Percentiles rank a stretch among this genome's conserved stretches.
These are phyloP conservation scores for Turritis glabra DNA, from an alignment of 345 rosid genomes.

Conservation along the genomic window DNA sequence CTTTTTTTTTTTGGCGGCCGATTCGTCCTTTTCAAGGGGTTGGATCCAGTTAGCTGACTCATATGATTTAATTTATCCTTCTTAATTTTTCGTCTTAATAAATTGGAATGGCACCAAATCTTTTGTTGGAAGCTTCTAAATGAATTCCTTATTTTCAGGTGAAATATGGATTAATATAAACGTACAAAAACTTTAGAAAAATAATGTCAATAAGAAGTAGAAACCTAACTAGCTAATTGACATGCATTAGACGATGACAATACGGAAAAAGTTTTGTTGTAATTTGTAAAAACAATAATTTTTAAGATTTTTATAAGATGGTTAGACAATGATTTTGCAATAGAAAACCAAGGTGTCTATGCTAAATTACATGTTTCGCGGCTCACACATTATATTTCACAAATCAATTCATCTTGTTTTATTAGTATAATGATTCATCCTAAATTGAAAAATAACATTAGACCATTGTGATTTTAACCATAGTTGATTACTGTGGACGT, in stretches of 20 bases:
- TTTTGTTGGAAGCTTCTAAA: slow-evolving; percentile 22
- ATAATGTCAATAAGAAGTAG: neutral
- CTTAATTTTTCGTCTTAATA: neutral
- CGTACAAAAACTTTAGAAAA: neutral
- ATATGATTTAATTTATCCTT: neutral
- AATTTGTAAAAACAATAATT: neutral
- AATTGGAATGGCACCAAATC: slow-evolving; percentile 8
- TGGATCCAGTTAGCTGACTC: slow-evolving; percentile 12
- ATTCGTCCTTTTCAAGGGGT: slow-evolving; percentile 1
- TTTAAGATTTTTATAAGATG: neutral
- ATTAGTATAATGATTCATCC: neutral
- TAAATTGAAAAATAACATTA: neutral
- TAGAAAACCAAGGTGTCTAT: neutral
- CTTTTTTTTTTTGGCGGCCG: neutral
- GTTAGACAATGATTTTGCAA: neutral
- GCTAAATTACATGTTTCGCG: neutral
- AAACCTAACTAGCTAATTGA: neutral
- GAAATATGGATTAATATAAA: neutral
- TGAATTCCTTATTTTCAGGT: slow-evolving; percentile 11
- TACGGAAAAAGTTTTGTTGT: neutral
- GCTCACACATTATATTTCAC: neutral
- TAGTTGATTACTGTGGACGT: neutral
- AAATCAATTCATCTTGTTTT: neutral
- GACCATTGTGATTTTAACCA: neutral
- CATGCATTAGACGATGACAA: neutral